Evolutionary conservation across 116 monocot genomes (phyloP).

Genomic region (Papilionanthe hybrid): DNA sequence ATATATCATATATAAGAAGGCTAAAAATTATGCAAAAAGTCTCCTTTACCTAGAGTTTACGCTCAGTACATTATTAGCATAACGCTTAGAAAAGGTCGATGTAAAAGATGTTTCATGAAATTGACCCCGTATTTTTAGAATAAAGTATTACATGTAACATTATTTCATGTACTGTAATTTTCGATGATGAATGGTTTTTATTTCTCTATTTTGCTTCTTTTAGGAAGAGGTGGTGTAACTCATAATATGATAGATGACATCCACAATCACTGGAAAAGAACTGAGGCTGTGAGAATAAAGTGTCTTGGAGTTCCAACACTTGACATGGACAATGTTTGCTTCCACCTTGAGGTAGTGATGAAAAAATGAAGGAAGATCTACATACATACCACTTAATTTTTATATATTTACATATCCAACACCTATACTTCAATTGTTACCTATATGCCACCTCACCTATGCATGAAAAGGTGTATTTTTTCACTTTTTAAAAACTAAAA

Average conservation of each 20-base stretch:
- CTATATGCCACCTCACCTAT: too few species aligned
- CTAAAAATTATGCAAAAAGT: too few species aligned
- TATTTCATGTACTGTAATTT: neutral
- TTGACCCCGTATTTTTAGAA: neutral
- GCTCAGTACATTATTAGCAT: too few species aligned
- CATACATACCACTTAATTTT: too few species aligned
- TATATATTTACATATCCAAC: too few species aligned
- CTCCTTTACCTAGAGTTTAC: too few species aligned
- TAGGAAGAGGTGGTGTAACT: slow-evolving; percentile 82
- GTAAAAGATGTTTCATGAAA: too few species aligned
- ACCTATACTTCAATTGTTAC: too few species aligned
- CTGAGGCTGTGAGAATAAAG: slow-evolving; percentile 88
- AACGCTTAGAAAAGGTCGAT: too few species aligned
- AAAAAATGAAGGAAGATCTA: neutral
- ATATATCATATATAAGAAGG: too few species aligned
- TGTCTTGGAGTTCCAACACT: slow-evolving; percentile 86
- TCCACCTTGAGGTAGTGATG: slow-evolving; percentile 72
- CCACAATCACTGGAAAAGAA: slow-evolving; percentile 86
- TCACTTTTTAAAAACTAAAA: too few species aligned
- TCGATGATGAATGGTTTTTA: neutral
- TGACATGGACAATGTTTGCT: slow-evolving; percentile 88
- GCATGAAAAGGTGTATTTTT: too few species aligned
- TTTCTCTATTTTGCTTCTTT: neutral
- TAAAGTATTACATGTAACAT: neutral
- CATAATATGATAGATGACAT: slow-evolving; percentile 89